Evolutionary conservation across 2,329 filamentous ascomycete genomes (phyloP), one percentile per base, ranked within the genome.

Genomic region (Albifimbria verrucaria): DNA sequence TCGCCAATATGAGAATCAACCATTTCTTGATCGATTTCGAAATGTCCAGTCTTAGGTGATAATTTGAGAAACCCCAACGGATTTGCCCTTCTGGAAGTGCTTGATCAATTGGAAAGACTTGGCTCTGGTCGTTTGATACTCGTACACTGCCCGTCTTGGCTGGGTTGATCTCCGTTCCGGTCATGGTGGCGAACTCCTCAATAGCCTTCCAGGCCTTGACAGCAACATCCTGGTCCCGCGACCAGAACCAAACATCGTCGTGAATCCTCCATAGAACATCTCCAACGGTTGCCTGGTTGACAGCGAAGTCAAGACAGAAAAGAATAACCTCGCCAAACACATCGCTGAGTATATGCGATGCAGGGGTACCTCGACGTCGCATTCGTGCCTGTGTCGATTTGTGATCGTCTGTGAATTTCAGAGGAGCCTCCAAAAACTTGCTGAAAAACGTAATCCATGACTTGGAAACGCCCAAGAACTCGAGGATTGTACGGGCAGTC

Each of bases 171-270:
- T 75, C 66, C 1, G 86, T 74, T 1, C 84, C 82, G 62, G 85
- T 82, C 2, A 81, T 67, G 1, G 67, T 61, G 2, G 76, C 70
- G 57, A 88, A 89, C 2, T 74, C 67, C 1, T 74, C 71, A 57
- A 89, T 76, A 0, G 80, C 73, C 18, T 75, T 62, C 86, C 86
- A 90, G 0, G 81, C 85, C 43, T 76, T 73, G 21, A 77, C 72
- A n/a, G 79, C 80, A 3, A 70, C 72, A 3, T 70, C 57, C 47
- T 84, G 77, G 6, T 81, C 73, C 9, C 79, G 77, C 58, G 74
- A 60, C 83, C 84, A 88, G 62, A 87, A 83, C 85, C 84, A 88
- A 49, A 87, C 74, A 57, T 88, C 83, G 56, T 87, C 85, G 49
- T 86, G 78, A 36, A 87, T 72, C 12, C 86, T 80, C 63, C 85